A percentile compares a stretch with the other conserved stretches of the same genome.
Evolutionary conservation across 768 basidiomycete species (phyloP).

Genomic region (Boletus fagicola): DNA sequence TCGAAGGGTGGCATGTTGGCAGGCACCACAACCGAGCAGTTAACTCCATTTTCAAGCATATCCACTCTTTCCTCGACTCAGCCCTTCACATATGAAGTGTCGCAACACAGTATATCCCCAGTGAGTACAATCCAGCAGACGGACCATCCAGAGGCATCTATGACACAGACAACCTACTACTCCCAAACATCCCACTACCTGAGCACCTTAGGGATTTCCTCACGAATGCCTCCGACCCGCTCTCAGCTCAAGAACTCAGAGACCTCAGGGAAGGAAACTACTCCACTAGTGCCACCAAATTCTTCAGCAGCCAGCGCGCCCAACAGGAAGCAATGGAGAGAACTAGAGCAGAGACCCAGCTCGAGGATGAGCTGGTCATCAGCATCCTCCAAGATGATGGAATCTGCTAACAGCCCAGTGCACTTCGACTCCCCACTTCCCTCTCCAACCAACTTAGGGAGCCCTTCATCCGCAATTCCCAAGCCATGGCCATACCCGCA

Average conservation of each 20-base stretch:
- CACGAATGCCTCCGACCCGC: neutral
- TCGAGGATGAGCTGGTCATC: neutral
- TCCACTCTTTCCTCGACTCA: neutral
- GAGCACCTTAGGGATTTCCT: neutral
- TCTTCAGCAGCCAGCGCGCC: rapidly evolving
- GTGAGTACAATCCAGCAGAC: neutral
- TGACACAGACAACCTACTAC: neutral
- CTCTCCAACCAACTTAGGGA: too few species aligned
- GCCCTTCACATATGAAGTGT: too few species aligned
- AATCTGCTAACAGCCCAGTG: rapidly evolving
- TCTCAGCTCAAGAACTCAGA: neutral
- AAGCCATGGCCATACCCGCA: too few species aligned
- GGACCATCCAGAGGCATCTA: neutral
- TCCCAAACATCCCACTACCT: neutral
- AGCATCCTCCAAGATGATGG: rapidly evolving
- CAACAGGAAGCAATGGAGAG: neutral
- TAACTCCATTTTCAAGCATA: neutral
- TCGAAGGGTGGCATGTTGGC: neutral
- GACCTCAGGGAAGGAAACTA: neutral
- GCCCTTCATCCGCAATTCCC: too few species aligned
- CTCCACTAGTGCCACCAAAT: rapidly evolving
- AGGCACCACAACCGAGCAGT: neutral
- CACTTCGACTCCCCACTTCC: neutral
- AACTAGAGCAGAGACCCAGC: neutral
- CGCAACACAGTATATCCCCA: neutral